These are phyloP conservation scores for Rhodotorula glutinis DNA, from an alignment of 1,284 basidiomycete genomes.

Conservation along the genomic window DNA sequence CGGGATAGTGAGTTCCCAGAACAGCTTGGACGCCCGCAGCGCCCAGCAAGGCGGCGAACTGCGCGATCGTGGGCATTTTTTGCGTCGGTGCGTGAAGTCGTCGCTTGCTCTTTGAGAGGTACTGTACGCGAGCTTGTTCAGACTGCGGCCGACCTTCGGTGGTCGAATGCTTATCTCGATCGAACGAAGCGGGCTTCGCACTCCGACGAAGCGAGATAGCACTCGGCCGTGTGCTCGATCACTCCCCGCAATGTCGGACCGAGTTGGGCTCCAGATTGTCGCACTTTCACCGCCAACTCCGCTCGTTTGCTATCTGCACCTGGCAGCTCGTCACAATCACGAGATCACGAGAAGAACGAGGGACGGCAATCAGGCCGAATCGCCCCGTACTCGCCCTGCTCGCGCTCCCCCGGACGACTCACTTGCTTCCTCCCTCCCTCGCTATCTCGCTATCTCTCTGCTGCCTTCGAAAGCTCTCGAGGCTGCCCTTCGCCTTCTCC, in stretches of 20 bases:
- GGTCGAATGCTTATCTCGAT: too few species aligned
- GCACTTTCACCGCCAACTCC: not conserved
- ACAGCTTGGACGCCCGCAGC: not conserved
- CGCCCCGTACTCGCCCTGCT: not conserved
- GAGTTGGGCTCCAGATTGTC: not conserved
- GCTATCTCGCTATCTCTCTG: too few species aligned
- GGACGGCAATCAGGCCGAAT: not conserved
- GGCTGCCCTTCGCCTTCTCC: not conserved
- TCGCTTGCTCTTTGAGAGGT: too few species aligned
- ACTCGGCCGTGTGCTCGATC: too few species aligned
- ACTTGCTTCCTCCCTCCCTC: not conserved
- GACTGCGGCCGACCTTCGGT: too few species aligned
- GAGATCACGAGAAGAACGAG: not conserved
- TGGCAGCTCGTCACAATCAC: not conserved
- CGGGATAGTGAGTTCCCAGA: constrained; percentile 17
- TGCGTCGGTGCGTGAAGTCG: too few species aligned
- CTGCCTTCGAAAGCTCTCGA: too few species aligned
- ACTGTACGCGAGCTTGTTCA: too few species aligned
- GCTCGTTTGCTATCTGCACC: not conserved
- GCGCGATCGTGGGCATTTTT: too few species aligned
- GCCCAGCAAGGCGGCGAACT: not conserved
- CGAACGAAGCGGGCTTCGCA: too few species aligned
- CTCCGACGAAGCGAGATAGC: too few species aligned
- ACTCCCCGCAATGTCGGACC: too few species aligned
- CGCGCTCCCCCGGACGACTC: not conserved